Conservation (phyloP, 129 eudicot genomes). For the Saussurea involucrata region DNA sequence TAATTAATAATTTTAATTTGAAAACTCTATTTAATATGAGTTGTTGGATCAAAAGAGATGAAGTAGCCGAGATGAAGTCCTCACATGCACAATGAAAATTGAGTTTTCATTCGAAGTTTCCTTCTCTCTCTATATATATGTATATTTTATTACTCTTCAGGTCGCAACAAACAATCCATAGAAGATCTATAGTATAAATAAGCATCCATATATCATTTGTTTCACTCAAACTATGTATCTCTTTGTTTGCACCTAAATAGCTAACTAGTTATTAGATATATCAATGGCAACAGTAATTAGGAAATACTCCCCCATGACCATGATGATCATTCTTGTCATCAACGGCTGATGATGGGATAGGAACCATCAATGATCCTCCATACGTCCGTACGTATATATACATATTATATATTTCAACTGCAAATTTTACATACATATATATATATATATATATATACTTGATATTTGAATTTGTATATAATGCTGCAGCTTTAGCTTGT, state of each 20-base stretch:
- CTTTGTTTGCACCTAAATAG: too few relatives aligned
- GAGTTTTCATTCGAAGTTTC: too few relatives aligned
- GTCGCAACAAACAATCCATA: background rate
- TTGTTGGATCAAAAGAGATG: too few relatives aligned
- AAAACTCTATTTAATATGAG: too few relatives aligned
- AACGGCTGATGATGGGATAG: background rate
- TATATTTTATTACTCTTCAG: background rate
- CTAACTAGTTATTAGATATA: background rate
- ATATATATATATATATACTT: too few relatives aligned
- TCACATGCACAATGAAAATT: too few relatives aligned
- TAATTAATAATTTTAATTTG: too few relatives aligned
- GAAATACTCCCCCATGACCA: background rate
- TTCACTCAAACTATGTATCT: background rate
- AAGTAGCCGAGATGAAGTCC: too few relatives aligned
- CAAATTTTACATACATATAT: background rate
- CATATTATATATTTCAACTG: background rate
- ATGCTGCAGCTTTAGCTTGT: slow-evolving; percentile 26
- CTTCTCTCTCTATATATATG: too few relatives aligned
- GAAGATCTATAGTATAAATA: background rate
- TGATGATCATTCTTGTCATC: background rate
- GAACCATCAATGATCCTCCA: background rate
- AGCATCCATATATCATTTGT: background rate
- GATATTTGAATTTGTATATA: background rate
- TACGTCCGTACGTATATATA: background rate
- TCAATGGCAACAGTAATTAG: background rate